phyloP scores from a whole-genome alignment of 495 filamentous ascomycete genomes.

The Astrothelium subdiscretum region DNA sequence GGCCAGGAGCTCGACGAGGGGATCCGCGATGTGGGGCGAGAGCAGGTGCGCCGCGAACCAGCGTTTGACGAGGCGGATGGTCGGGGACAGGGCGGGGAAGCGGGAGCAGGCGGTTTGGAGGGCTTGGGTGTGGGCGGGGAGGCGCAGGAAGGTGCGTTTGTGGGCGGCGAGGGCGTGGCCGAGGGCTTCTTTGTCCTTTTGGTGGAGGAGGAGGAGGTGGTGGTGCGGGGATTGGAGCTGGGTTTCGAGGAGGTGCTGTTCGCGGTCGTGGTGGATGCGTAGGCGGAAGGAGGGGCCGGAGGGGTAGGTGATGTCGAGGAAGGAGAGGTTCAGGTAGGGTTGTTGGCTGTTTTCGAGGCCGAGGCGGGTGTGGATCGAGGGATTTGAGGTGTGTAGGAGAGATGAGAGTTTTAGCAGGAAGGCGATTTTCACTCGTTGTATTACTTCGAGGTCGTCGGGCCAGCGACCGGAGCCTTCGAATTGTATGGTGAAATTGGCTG shows the following conservation, averaged over 20 bases:
- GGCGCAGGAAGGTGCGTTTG: slow-evolving; percentile 56
- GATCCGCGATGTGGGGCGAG: slow-evolving; percentile 58
- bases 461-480: slow-evolving; percentile 90
- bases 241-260: slow-evolving; percentile 67
- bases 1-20: slow-evolving; percentile 71
- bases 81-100: slow-evolving; percentile 68
- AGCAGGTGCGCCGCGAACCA: slow-evolving; percentile 86
- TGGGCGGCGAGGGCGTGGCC: slow-evolving; percentile 49
- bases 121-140: slow-evolving; percentile 68
- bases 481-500: slow-evolving; percentile 63
- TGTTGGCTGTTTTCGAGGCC: slow-evolving; percentile 67
- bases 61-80: slow-evolving; percentile 75
- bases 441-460: slow-evolving; percentile 81
- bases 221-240: slow-evolving; percentile 74
- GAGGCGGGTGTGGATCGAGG: slow-evolving; percentile 46
- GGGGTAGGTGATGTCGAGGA: slow-evolving; percentile 66
- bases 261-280: slow-evolving; percentile 70
- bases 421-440: slow-evolving; percentile 87
- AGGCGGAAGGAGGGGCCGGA: slow-evolving; percentile 56
- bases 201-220: slow-evolving; percentile 60
- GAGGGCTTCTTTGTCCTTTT: slow-evolving; percentile 60
- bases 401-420: slow-evolving; percentile 75
- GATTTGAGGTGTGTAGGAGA: slow-evolving; percentile 45
- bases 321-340: slow-evolving; percentile 63
- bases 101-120: slow-evolving; percentile 68